Evolutionary conservation across 345 rosid genomes (phyloP).

Genomic region (Stellera chamaejasme): DNA sequence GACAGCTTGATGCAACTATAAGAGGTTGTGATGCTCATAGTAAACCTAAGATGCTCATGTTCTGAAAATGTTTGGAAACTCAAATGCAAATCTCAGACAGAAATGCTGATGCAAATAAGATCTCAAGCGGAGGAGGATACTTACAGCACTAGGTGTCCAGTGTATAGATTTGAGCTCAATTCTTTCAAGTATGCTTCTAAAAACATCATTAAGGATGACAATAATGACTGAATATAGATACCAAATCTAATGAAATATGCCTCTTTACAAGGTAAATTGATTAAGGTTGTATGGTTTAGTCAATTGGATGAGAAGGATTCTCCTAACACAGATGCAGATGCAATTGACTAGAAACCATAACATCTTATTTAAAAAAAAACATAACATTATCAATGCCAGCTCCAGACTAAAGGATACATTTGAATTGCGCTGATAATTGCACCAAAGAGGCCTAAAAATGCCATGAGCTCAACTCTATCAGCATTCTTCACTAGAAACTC

Average conservation of each 20-base stretch:
- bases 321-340: too few relatives aligned
- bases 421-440: constrained; percentile 76
- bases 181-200: constrained; percentile 75
- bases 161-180: constrained; percentile 60
- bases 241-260: too few relatives aligned
- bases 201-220: constrained; percentile 31
- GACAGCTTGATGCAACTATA: neutral
- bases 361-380: neutral
- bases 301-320: neutral
- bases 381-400: constrained; percentile 5
- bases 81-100: too few relatives aligned
- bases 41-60: too few relatives aligned
- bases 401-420: constrained; percentile 62
- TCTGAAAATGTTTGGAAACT: too few relatives aligned
- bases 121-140: constrained; percentile 14
- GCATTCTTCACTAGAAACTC: constrained; percentile 82
- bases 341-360: neutral
- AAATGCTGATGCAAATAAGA: neutral
- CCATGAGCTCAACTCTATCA: constrained; percentile 68
- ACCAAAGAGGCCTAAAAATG: constrained; percentile 74
- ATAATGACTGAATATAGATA: neutral
- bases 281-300: too few relatives aligned
- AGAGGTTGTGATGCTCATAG: neutral
- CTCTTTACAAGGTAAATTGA: too few relatives aligned
- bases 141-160: constrained; percentile 82